Evolutionary conservation across 1,284 basidiomycete species (phyloP).

Genomic region (Agaricales sp.): DNA sequence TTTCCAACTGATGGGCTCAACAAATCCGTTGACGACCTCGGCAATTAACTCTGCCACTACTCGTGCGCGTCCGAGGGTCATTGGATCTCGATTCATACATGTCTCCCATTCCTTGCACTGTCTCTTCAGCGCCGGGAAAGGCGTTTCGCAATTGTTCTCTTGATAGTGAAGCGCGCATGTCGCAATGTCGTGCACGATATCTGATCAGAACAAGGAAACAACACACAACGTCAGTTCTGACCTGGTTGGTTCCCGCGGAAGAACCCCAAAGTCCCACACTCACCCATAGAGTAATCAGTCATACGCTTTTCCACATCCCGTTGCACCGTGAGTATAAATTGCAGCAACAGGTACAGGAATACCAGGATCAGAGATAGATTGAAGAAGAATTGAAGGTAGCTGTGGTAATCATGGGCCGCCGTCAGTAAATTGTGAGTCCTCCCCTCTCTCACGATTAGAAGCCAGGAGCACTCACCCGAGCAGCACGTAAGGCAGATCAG

Average conservation of each 20-base stretch:
- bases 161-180: conserved; percentile 74
- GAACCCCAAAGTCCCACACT: too few species aligned
- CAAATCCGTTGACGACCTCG: conserved; percentile 92
- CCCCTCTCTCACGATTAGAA: too few species aligned
- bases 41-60: conserved; percentile 93
- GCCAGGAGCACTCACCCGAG: conserved; percentile 70
- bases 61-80: conserved; percentile 78
- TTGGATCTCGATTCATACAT: conserved; percentile 95
- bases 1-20: conserved; percentile 96
- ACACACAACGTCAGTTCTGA: conserved; percentile 11
- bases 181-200: conserved; percentile 84
- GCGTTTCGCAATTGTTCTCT: conserved; percentile 76
- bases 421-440: too few species aligned
- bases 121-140: conserved; percentile 77
- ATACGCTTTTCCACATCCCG: conserved; percentile 86
- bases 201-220: conserved; percentile 25
- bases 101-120: conserved; percentile 85
- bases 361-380: conserved; percentile 81
- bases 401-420: conserved; percentile 28
- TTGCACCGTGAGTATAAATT: conserved; percentile 85
- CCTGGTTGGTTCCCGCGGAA: neutral
- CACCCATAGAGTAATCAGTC: conserved; percentile 83
- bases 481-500: conserved; percentile 63
- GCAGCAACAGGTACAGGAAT: conserved; percentile 77
- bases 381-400: conserved; percentile 91